Evolutionary conservation across 371 early-diverging fungal species (phyloP).

Genomic region (Mycotypha africana): DNA sequence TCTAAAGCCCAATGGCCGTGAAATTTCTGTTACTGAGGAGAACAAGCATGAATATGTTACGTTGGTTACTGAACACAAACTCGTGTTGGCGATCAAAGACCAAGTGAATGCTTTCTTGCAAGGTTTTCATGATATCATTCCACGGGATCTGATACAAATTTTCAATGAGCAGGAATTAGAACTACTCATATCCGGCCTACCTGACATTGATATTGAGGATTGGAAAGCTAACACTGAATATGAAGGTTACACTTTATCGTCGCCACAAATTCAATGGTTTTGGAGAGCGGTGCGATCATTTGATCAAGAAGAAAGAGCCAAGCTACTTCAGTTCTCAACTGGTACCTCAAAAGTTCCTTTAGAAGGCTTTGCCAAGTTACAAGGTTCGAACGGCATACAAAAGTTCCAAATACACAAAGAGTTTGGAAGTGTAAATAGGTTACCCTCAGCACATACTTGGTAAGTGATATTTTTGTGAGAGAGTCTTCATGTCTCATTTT

Average conservation of each 20-base stretch:
- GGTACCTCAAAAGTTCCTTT: slow-evolving; percentile 98
- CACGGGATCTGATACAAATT: slow-evolving; percentile 82
- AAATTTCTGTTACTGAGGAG: slow-evolving; percentile 91
- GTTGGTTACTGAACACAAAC: slow-evolving; percentile 84
- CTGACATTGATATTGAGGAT: slow-evolving; percentile 98
- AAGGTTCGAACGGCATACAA: slow-evolving; percentile 93
- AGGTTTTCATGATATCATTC: slow-evolving; percentile 97
- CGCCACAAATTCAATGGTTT: slow-evolving; percentile 97
- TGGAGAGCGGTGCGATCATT: slow-evolving; percentile 98
- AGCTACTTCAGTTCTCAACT: slow-evolving; percentile 96
- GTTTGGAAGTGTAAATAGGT: slow-evolving; percentile 73
- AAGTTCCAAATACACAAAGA: slow-evolving; percentile 99
- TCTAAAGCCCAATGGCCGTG: slow-evolving; percentile 85
- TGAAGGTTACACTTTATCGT: slow-evolving; percentile 80
- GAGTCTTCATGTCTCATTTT: not conserved
- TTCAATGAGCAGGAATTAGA: slow-evolving; percentile 99
- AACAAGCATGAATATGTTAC: slow-evolving; percentile 97
- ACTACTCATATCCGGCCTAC: slow-evolving; percentile 95
- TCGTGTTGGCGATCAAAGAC: slow-evolving; percentile 84
- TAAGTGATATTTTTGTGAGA: slow-evolving; percentile 30
- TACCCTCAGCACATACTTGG: slow-evolving; percentile 99
- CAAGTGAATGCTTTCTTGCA: slow-evolving; percentile 91
- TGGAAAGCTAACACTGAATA: slow-evolving; percentile 99
- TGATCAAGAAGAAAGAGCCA: slow-evolving; percentile 95
- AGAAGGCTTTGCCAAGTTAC: slow-evolving; percentile 92